A percentile compares a stretch with the other conserved stretches of the same genome.
Evolutionary conservation across 768 basidiomycete species (phyloP).

Genomic region (Leccinellum albellum): DNA sequence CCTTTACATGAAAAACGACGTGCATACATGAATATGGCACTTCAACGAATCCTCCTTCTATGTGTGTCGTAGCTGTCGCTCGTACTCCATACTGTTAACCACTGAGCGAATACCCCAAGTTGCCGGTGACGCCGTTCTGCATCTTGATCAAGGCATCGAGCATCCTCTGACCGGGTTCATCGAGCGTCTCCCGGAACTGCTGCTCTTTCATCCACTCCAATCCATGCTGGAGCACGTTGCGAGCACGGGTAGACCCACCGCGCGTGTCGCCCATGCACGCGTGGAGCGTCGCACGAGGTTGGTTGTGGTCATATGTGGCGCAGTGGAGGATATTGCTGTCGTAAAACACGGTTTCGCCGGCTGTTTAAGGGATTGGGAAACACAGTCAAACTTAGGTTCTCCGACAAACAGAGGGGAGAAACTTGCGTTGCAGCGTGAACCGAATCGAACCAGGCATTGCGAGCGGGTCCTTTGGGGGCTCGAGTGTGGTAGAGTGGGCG

Average conservation of each 20-base stretch:
- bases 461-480: slow-evolving; percentile 53
- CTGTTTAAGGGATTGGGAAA: slow-evolving; percentile 19
- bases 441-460: slow-evolving; percentile 68
- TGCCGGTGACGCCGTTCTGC: slow-evolving; percentile 38
- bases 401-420: not conserved
- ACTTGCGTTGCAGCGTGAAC: slow-evolving; percentile 52
- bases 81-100: slow-evolving; percentile 18
- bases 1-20: not conserved
- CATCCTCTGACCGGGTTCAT: slow-evolving; percentile 49
- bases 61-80: not conserved
- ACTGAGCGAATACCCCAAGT: slow-evolving; percentile 53
- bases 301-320: slow-evolving; percentile 52
- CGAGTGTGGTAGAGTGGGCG: slow-evolving; percentile 45
- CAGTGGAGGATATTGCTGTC: slow-evolving; percentile 78
- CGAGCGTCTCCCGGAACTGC: slow-evolving; percentile 43
- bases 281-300: slow-evolving; percentile 63
- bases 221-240: slow-evolving; percentile 75
- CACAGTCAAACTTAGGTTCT: not conserved
- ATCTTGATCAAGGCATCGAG: slow-evolving; percentile 54
- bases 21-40: not conserved
- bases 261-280: slow-evolving; percentile 60
- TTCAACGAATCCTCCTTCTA: not conserved
- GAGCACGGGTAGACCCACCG: slow-evolving; percentile 59
- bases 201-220: slow-evolving; percentile 64
- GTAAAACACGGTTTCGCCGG: slow-evolving; percentile 77